Percentiles rank a stretch among this genome's conserved stretches.
Evolutionary conservation across 768 basidiomycete genomes (phyloP).

Genomic region (Mrakia gelida): DNA sequence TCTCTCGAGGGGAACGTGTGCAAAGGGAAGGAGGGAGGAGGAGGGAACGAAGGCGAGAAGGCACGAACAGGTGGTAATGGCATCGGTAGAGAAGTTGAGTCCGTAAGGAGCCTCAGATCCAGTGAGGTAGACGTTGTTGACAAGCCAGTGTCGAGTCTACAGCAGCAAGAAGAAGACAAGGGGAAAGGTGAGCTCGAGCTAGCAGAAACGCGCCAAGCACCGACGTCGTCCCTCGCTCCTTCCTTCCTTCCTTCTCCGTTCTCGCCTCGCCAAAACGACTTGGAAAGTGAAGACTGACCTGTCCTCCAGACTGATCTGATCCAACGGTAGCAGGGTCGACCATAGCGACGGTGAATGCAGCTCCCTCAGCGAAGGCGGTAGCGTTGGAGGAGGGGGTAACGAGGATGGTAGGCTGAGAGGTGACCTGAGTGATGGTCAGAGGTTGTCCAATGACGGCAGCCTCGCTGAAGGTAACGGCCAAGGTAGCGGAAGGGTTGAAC

Average conservation of each 20-base stretch:
- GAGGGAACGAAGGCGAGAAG: conserved; percentile 10
- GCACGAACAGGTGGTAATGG: conserved; percentile 37
- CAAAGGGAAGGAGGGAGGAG: neutral
- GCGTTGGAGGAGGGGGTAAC: conserved; percentile 48
- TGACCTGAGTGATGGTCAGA: conserved; percentile 56
- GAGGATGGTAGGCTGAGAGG: conserved; percentile 6
- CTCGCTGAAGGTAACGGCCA: conserved; percentile 55
- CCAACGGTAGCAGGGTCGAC: conserved; percentile 69
- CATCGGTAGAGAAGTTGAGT: conserved; percentile 38
- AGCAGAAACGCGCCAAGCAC: neutral
- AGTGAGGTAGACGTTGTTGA: conserved; percentile 54
- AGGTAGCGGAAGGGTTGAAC: conserved; percentile 61
- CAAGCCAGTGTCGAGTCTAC: conserved; percentile 71
- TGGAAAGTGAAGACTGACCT: conserved; percentile 36
- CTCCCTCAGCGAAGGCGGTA: conserved; percentile 49
- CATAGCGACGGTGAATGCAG: conserved; percentile 64
- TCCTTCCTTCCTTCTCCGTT: neutral
- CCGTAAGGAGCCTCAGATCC: conserved; percentile 35
- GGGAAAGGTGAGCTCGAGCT: neutral
- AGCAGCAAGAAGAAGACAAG: neutral
- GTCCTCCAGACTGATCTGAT: conserved; percentile 54
- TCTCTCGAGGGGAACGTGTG: too few species aligned
- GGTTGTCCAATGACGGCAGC: conserved; percentile 55
- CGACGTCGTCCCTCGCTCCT: conserved; percentile 11
- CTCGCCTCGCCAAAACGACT: neutral